Percentiles rank a stretch among this genome's conserved stretches.
phyloP scores from a whole-genome alignment of 495 filamentous ascomycete species.

The Symbiotaphrina buchneri region DNA sequence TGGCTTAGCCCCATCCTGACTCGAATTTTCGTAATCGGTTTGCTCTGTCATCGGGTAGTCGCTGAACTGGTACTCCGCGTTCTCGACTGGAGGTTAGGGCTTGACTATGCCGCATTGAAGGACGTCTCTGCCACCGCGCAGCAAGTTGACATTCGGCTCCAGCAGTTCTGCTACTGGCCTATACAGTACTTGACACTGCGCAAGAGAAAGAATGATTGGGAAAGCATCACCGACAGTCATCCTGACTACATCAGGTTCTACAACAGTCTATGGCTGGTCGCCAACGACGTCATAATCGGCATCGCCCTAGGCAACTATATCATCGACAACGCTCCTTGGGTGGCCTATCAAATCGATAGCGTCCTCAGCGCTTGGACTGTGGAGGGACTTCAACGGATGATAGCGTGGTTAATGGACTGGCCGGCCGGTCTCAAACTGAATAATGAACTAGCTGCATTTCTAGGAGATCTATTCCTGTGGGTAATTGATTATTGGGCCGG shows the following conservation, averaged over 20 bases:
- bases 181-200: constrained; percentile 86
- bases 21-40: constrained; percentile 44
- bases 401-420: constrained; percentile 90
- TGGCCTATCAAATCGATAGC: constrained; percentile 59
- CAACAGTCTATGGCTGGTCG: constrained; percentile 95
- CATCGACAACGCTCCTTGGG: constrained; percentile 77
- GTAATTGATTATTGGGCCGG: constrained; percentile 95
- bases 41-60: constrained; percentile 59
- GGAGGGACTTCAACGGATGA: constrained; percentile 69
- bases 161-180: constrained; percentile 98
- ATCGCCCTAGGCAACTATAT: constrained; percentile 93
- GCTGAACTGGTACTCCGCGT: constrained; percentile 63
- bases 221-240: constrained; percentile 84
- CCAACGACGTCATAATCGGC: constrained; percentile 96
- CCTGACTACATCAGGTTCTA: constrained; percentile 99
- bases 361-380: constrained; percentile 70
- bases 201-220: constrained; percentile 77
- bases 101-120: constrained; percentile 68
- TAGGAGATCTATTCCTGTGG: constrained; percentile 91
- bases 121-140: constrained; percentile 96
- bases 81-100: constrained; percentile 70
- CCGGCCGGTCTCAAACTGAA: constrained; percentile 98
- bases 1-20: constrained; percentile 66
- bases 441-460: constrained; percentile 76
- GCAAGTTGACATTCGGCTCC: constrained; percentile 90